Evolutionary conservation across 1,139 yeast genomes (phyloP).

Genomic region (Citeromyces siamensis): DNA sequence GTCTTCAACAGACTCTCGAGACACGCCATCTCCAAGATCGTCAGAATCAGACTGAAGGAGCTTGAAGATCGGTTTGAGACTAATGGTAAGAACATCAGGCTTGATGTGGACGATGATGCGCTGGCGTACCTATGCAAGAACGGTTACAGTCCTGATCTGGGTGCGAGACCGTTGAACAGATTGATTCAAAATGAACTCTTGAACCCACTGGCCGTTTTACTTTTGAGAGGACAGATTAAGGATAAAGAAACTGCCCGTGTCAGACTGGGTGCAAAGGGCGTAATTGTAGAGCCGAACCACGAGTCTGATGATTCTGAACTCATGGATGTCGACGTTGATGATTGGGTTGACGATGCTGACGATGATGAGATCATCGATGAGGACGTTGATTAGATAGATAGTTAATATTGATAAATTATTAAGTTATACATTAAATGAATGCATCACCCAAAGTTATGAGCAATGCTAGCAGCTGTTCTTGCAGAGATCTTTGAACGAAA

Average conservation of each 20-base stretch:
- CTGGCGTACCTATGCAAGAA: conserved; percentile 68
- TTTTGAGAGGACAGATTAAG: conserved; percentile 74
- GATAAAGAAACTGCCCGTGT: conserved; percentile 81
- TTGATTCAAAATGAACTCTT: conserved; percentile 80
- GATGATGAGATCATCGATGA: conserved; percentile 18
- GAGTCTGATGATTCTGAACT: conserved; percentile 41
- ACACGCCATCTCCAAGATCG: conserved; percentile 88
- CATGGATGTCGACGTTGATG: conserved; percentile 43
- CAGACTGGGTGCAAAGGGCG: conserved; percentile 43
- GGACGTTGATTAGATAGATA: background rate
- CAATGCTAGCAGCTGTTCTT: too few species aligned
- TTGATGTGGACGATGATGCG: conserved; percentile 63
- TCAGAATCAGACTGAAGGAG: conserved; percentile 69
- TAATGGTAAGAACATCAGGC: conserved; percentile 65
- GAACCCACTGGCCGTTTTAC: conserved; percentile 78
- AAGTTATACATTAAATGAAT: too few species aligned
- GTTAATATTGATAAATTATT: background rate
- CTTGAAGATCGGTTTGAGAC: conserved; percentile 75
- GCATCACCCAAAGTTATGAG: too few species aligned
- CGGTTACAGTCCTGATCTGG: conserved; percentile 89
- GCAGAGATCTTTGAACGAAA: too few species aligned
- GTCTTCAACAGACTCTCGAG: conserved; percentile 86
- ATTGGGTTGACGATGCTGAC: conserved; percentile 49
- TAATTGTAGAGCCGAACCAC: conserved; percentile 81
- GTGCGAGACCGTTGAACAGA: conserved; percentile 96